Evolutionary conservation across 2,329 filamentous ascomycete genomes (phyloP), one percentile per base, ranked within the genome.

Genomic region (Calonectria pseudoreteaudii): DNA sequence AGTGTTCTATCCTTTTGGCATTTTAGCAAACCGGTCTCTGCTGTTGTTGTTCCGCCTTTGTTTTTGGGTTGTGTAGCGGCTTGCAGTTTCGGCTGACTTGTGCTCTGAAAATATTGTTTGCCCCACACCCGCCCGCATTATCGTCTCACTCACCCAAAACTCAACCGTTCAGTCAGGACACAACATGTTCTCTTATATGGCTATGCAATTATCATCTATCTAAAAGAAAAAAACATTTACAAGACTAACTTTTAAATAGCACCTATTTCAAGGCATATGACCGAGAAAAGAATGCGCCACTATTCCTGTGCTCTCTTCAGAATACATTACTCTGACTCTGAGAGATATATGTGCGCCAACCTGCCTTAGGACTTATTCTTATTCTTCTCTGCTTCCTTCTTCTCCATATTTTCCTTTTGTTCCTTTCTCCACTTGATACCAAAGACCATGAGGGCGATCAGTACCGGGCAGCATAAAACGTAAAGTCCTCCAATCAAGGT

Each of bases 401-500:
- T 76, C 38, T 77, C 74, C 16, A 74, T 71, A 68, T 82, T 83
- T 31, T 79, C 76, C 62, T 74, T 80, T 62, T 83, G 75, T 41
- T 84, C 79, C 6, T 80, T 77, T 36, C 89, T 82, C 88, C 88
- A 90, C 53, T 74, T 78, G 13, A 86, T 81, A 0, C 89, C 89
- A 49, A 81, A 82, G 4, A 74, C 73, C 82, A 88, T 86, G 4
- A 89, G 79, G 4, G 85, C 69, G 20, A 86, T 72, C 41, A 90
- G 66, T 3, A 85, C 79, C 1, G 87, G 85, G n/a, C 83, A 80
- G 2, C 85, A 83, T 0, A 85, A 72, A 0, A 88, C 65, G 60
- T 86, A 87, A 4, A 90, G 64, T 1, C 84, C 76, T 0, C 85
- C 89, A 4, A 90, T 77, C 9, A 91, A 77, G 0, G 86, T 88